Evolutionary conservation across 2,329 filamentous ascomycete genomes (phyloP).

Genomic region (Colletotrichum sp.): DNA sequence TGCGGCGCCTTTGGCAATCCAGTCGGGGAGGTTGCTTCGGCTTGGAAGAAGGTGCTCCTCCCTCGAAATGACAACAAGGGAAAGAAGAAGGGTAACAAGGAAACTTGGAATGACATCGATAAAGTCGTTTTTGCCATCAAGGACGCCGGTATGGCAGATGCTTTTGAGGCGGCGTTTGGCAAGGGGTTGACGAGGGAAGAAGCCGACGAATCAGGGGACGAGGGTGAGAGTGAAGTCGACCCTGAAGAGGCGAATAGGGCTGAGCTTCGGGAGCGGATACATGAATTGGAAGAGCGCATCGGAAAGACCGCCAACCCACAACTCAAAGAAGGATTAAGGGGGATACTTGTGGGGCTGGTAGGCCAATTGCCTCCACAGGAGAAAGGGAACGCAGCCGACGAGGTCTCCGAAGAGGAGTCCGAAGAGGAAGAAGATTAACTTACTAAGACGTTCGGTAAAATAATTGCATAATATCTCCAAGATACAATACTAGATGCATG

Average conservation of each 20-base stretch:
- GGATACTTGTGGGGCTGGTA: conserved; percentile 29
- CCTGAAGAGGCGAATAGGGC: neutral
- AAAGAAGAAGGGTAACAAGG: conserved; percentile 27
- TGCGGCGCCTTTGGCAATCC: conserved; percentile 70
- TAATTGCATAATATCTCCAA: too few species aligned
- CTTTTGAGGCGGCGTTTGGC: conserved; percentile 56
- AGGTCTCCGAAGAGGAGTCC: neutral
- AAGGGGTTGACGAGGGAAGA: conserved; percentile 37
- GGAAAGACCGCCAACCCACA: conserved; percentile 29
- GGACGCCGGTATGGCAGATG: conserved; percentile 53
- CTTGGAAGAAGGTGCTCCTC: conserved; percentile 48
- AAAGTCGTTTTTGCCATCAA: conserved; percentile 65
- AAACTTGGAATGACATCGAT: conserved; percentile 48
- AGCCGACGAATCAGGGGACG: neutral
- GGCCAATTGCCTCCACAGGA: conserved; percentile 24
- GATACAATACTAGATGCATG: too few species aligned
- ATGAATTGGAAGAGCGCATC: conserved; percentile 28
- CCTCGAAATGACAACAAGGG: conserved; percentile 19
- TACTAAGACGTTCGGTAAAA: rapidly evolving
- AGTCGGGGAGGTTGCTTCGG: conserved; percentile 59
- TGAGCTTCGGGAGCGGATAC: conserved; percentile 33
- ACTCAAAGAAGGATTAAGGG: conserved; percentile 29
- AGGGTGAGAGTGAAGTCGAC: neutral
- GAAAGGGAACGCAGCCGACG: neutral
- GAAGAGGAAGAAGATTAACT: neutral